Evolutionary conservation across 202 grass and related monocot genomes (phyloP).

Genomic region (Schoenoplectus tabernaemontani): DNA sequence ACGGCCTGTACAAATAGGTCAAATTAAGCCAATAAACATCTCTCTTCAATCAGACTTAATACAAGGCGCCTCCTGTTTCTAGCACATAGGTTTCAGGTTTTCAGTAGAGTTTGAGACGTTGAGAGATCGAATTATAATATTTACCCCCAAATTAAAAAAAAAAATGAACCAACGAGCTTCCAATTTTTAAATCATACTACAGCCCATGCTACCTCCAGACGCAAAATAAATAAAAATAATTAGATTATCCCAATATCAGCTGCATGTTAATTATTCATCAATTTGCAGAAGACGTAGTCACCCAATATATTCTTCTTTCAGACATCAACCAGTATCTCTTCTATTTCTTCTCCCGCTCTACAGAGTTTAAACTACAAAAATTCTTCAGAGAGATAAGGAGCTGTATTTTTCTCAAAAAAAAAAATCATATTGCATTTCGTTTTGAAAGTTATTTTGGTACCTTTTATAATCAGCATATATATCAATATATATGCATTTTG

Average conservation of each 20-base stretch:
- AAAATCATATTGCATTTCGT: too few species aligned
- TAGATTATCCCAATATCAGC: neutral
- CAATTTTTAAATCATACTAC: too few species aligned
- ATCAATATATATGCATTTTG: too few species aligned
- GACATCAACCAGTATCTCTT: neutral
- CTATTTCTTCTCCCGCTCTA: too few species aligned
- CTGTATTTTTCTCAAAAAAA: neutral
- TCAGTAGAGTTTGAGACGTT: neutral
- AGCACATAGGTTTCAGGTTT: slow-evolving; percentile 5
- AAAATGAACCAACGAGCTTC: neutral
- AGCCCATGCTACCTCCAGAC: too few species aligned
- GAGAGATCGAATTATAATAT: neutral
- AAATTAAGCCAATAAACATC: neutral
- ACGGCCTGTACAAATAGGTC: neutral
- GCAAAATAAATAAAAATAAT: too few species aligned
- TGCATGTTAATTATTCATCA: neutral
- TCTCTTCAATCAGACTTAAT: neutral
- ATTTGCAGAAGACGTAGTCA: neutral
- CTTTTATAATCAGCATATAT: too few species aligned
- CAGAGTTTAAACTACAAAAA: too few species aligned
- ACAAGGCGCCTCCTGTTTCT: neutral
- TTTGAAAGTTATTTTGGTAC: too few species aligned
- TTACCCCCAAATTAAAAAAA: too few species aligned
- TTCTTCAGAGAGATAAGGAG: too few species aligned
- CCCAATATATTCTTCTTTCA: neutral